Evolutionary conservation across 225 moss, liverwort and hornwort species (phyloP).

Genomic region (Ulota crispa): DNA sequence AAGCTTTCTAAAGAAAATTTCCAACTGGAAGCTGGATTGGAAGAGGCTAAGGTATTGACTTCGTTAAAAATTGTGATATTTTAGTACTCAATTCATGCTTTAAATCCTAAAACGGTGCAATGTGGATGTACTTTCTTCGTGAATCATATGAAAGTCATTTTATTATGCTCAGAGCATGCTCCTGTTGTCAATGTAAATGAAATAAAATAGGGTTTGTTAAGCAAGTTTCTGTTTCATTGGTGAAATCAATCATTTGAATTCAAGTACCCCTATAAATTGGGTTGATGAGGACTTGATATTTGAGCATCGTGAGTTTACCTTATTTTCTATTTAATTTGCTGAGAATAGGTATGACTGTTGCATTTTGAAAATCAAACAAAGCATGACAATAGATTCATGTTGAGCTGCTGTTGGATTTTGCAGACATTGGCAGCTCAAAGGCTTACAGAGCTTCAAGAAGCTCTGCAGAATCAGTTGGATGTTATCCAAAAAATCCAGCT

Average conservation of each 20-base stretch:
- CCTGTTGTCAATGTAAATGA: not conserved
- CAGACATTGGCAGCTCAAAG: conserved; percentile 84
- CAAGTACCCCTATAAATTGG: not conserved
- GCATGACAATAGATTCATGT: not conserved
- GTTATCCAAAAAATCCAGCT: conserved; percentile 72
- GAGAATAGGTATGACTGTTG: conserved; percentile 21
- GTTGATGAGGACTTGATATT: conserved; percentile 7
- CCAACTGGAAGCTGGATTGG: conserved; percentile 75
- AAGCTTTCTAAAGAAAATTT: conserved; percentile 55
- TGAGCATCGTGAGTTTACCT: not conserved
- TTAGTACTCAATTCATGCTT: not conserved
- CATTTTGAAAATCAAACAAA: not conserved
- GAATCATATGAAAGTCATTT: not conserved
- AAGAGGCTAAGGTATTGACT: conserved; percentile 73
- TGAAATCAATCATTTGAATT: not conserved
- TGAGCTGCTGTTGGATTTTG: conserved; percentile 14
- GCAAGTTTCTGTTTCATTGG: not conserved
- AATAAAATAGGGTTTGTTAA: not conserved
- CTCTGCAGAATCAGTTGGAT: conserved; percentile 74
- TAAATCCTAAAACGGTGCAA: not conserved
- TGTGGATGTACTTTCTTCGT: not conserved
- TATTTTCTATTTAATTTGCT: not conserved
- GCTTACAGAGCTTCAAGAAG: conserved; percentile 81
- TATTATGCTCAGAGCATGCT: not conserved
- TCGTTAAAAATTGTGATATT: conserved; percentile 1